Base-by-base conservation (phyloP, 2,329 filamentous ascomycete genomes). In the Monosporascus sp. region DNA sequence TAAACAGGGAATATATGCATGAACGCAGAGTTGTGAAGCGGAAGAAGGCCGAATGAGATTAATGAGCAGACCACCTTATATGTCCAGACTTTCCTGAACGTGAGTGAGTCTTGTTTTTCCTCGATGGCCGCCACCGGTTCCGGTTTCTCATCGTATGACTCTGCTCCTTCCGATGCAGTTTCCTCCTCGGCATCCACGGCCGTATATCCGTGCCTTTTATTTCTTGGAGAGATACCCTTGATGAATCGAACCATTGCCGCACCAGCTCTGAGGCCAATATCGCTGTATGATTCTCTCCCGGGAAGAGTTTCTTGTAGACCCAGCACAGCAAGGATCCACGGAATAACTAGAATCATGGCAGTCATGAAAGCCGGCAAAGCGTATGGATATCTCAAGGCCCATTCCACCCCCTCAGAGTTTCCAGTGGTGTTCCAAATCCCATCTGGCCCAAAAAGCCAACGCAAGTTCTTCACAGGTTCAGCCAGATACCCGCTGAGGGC, bases 11-110 rank as follows among this genome's bases (percentile, higher is more conserved):
- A 84, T 48, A 87, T 76, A 45, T 82, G 76, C 62, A 82, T 81
- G 69, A 86, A 87, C 20, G 83, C 79, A 53, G 78, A 80, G 65
- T 85, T 80, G 68, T 87, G 84, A 56, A 86, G 76, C 47, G 83
- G 81, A 38, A 86, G 77, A 44, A 86, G 62, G 5, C 65, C 69
- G 39, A 71, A 70, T 7, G 68, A 68, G 15, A 72, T 60, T 20
- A 71, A 58, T 2, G 70, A 65, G 2, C 65, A 68, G 7, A 70
- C 41, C 9, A 72, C 70, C 11, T 60, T 60, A n/a, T 59, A 60
- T 11, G 71, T 69, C 52, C 65, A 65, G 47, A 63, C 64, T 36
- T 49, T 51, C 27, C 55, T 58, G 48, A 63, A 65, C 5, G 59
- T 50, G 38, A 59, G 38, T 15, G 49, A 45, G 22, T 49, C 35